phyloP scores from a whole-genome alignment of 768 basidiomycete genomes.

The Podaxis sp. region DNA sequence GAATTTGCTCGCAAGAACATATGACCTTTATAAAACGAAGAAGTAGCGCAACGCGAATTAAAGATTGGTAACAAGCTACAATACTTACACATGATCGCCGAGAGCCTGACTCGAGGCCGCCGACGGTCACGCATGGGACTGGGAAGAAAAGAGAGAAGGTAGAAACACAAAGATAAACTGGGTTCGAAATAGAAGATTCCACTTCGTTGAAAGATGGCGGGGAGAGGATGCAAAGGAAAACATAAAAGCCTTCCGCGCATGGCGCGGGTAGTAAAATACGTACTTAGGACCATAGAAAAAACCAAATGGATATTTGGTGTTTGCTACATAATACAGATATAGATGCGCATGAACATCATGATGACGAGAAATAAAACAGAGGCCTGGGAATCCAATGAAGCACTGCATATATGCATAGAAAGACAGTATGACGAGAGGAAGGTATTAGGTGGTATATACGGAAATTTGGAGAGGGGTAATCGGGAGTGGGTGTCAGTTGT shows the following conservation, averaged over 20 bases:
- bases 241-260: no score
- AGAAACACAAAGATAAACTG: background rate
- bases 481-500: background rate
- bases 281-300: no score
- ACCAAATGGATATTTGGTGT: background rate
- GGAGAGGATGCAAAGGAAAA: background rate
- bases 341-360: background rate
- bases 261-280: no score
- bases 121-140: no score
- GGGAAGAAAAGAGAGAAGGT: no score
- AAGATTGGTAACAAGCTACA: no score
- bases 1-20: background rate
- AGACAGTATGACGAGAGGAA: background rate
- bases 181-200: background rate
- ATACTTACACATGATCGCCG: no score
- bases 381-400: background rate
- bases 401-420: background rate
- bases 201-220: background rate
- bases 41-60: no score
- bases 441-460: constrained; percentile 1
- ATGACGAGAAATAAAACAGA: background rate
- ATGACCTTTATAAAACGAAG: background rate
- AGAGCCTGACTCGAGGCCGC: no score
- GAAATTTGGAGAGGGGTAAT: background rate
- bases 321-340: constrained; percentile 7